A percentile compares a stretch with the other conserved stretches of the same genome.
Evolutionary conservation across 257 asterid genomes (phyloP).

Genomic region (Nicotiana otophora): DNA sequence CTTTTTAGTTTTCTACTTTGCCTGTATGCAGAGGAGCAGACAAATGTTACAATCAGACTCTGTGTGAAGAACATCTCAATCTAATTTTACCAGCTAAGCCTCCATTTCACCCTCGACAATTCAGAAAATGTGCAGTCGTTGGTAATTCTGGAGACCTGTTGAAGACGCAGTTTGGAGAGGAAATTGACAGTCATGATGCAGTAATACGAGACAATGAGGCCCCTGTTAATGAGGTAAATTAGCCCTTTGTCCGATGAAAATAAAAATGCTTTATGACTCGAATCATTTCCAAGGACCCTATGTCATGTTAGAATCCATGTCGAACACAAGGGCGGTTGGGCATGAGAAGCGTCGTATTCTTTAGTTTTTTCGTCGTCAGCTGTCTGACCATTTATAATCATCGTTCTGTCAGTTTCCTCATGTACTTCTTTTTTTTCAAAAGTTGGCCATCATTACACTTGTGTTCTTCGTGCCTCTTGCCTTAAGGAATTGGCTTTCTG

Average conservation of each 20-base stretch:
- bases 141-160: constrained; percentile 98
- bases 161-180: constrained; percentile 87
- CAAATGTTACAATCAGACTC: constrained; percentile 81
- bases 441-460: background rate
- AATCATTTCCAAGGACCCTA: background rate
- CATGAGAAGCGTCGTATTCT: background rate
- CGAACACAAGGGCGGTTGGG: background rate
- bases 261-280: background rate
- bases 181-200: constrained; percentile 93
- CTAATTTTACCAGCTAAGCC: constrained; percentile 86
- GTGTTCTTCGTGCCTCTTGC: background rate
- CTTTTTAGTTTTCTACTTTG: constrained; percentile 9
- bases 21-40: constrained; percentile 58
- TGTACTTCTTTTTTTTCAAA: background rate
- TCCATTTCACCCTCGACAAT: constrained; percentile 96
- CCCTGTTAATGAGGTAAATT: constrained; percentile 79
- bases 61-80: constrained; percentile 87
- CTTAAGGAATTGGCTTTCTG: background rate
- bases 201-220: constrained; percentile 98
- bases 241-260: background rate
- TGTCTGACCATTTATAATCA: background rate
- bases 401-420: background rate
- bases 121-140: constrained; percentile 90
- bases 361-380: background rate
- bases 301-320: background rate